phyloP scores from a whole-genome alignment of 352 stramenopile species.

The Phytopythium oedochilum region DNA sequence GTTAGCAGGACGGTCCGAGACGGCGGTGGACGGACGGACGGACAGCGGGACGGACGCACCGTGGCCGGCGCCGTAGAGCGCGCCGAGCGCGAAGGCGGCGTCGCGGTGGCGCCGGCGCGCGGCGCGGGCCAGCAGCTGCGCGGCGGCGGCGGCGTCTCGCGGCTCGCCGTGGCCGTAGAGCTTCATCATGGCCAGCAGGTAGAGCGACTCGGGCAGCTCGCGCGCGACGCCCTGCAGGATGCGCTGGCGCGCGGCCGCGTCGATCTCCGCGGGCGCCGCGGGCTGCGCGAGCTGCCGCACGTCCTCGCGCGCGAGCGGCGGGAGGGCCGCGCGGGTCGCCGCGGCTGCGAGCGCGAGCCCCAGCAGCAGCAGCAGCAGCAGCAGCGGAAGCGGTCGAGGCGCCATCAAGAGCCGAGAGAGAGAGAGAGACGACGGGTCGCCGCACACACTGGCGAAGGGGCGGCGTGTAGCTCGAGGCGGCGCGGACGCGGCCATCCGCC shows the following conservation, averaged over 20 bases:
- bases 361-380: neutral
- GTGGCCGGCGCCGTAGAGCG: constrained; percentile 29
- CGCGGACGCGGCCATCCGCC: too few species aligned
- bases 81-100: constrained; percentile 40
- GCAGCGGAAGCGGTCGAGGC: neutral
- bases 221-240: constrained; percentile 31
- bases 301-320: constrained; percentile 12
- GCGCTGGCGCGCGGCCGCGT: constrained; percentile 21
- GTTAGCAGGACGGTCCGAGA: too few species aligned
- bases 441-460: too few species aligned
- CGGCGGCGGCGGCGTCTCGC: constrained; percentile 20
- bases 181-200: constrained; percentile 43
- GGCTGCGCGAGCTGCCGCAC: constrained; percentile 3
- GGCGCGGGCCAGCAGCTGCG: constrained; percentile 21
- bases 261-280: constrained; percentile 4
- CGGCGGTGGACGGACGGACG: too few species aligned
- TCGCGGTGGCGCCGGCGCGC: constrained; percentile 26
- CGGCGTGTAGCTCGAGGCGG: too few species aligned
- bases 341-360: neutral
- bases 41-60: neutral
- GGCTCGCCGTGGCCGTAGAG: constrained; percentile 45
- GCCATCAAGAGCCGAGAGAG: neutral
- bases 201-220: constrained; percentile 36
- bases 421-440: neutral
- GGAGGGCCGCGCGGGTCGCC: neutral